Evolutionary conservation across 2,329 filamentous ascomycete species (phyloP).

Genomic region (Fusarium ramigenum): DNA sequence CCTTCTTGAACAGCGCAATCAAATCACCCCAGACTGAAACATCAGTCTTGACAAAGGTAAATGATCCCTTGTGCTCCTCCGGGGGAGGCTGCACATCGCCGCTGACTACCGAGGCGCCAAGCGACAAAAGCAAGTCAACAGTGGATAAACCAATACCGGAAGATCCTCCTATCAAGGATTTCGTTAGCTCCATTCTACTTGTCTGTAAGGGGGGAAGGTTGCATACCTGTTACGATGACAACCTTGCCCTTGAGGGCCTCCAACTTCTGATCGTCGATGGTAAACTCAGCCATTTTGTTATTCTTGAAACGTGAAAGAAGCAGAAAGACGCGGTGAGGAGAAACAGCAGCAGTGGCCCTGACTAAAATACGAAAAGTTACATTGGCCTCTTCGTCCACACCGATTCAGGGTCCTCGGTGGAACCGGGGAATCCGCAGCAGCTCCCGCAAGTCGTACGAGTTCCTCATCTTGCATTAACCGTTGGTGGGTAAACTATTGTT

Average conservation of each 20-base stretch:
- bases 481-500: background rate
- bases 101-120: conserved; percentile 64
- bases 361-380: background rate
- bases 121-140: conserved; percentile 58
- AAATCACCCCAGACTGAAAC: conserved; percentile 62
- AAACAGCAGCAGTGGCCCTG: background rate
- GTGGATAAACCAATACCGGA: conserved; percentile 70
- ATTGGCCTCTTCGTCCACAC: background rate
- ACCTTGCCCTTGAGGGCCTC: conserved; percentile 57
- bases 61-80: conserved; percentile 32
- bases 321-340: background rate
- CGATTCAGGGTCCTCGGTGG: background rate
- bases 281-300: conserved; percentile 54
- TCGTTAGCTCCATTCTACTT: too few species aligned
- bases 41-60: conserved; percentile 54
- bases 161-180: conserved; percentile 55
- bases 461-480: background rate
- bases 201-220: background rate
- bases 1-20: conserved; percentile 59
- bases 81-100: conserved; percentile 60
- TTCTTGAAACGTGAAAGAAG: background rate
- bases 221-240: conserved; percentile 58
- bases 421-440: background rate
- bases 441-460: background rate
- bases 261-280: conserved; percentile 56